Percentiles rank a stretch among this genome's conserved stretches.
These are phyloP conservation scores for Otatea glauca DNA, from an alignment of 176 grass and related monocot species.

Conservation along the genomic window DNA sequence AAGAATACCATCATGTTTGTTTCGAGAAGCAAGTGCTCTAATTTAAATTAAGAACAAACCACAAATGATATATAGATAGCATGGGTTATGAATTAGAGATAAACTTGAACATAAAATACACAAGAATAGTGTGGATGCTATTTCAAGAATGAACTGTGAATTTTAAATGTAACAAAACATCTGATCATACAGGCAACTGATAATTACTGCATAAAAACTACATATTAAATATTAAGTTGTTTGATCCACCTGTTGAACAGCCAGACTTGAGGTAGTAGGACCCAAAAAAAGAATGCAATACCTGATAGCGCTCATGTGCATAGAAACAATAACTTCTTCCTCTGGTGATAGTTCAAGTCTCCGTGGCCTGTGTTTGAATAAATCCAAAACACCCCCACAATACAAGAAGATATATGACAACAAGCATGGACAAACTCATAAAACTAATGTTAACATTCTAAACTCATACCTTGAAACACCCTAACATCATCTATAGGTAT, in stretches of 20 bases:
- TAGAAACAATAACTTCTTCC: slow-evolving; percentile 90
- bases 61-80: not conserved
- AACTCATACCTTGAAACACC: slow-evolving; percentile 2
- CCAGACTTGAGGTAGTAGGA: not conserved
- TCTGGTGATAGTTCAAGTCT: slow-evolving; percentile 94
- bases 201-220: slow-evolving; percentile 13
- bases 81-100: not conserved
- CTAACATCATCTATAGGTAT: slow-evolving; percentile 3
- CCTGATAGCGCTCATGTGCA: slow-evolving; percentile 92
- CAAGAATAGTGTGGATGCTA: not conserved
- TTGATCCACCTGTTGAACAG: slow-evolving; percentile 25
- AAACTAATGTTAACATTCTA: slow-evolving; percentile 8
- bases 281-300: slow-evolving; percentile 38
- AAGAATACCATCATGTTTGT: not conserved
- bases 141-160: slow-evolving; percentile 28
- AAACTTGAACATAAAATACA: slow-evolving; percentile 1
- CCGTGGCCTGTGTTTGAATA: slow-evolving; percentile 64
- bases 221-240: slow-evolving; percentile 13
- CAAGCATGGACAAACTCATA: not conserved
- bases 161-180: slow-evolving; percentile 14
- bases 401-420: slow-evolving; percentile 12
- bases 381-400: slow-evolving; percentile 32
- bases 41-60: slow-evolving; percentile 9
- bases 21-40: slow-evolving; percentile 2
- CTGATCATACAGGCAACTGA: slow-evolving; percentile 33